Evolutionary conservation across 169 alveolate species (phyloP), one percentile per base, ranked within the genome.

Genomic region (Eimeria acervulina): DNA sequence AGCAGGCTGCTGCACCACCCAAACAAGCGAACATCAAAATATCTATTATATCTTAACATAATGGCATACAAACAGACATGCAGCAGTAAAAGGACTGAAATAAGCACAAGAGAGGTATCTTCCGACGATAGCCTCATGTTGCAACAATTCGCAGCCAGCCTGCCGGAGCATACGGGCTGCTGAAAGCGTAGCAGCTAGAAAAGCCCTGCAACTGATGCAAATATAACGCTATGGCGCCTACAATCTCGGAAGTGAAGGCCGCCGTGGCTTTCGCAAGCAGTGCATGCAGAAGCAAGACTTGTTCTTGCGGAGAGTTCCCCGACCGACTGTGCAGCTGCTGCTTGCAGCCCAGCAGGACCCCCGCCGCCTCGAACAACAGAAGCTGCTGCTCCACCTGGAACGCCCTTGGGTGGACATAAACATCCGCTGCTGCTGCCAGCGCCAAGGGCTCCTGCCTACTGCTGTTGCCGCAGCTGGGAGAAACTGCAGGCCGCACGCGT

Each of bases 381-480:
- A 84, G 52, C 38, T 84, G 93, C 61, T 84, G 93, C 80, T 84
- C 93, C 76, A 84, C 93, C 80, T 84, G 93, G 44, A 84, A 84
- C 38, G 93, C 93, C 59, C 93, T 84, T 8, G 93, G 78, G 52
- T 26, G 59, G 38, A 84, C 93, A 55, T 52, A 84, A 19, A 84
- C 93, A 84, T 84, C 93, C 33, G 93, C 93, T 33, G 93, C 93
- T 52, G 93, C 93, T 21, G 93, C 76, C 74, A 84, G 52, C 23
- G 59, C 93, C 59, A 52, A 55, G 31, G 93, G 93, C 59, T 84
- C 93, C 76, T 84, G 93, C 40, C 93, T 84, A 80, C 93, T 84
- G 78, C 93, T 84, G 90, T 81, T 81, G 42, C 61, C 61, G 72
- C 90, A 81, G 78, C 93, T 84, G 38, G 93, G 74, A 19, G 93